phyloP scores from a whole-genome alignment of 345 rosid genomes.

The Anastatica hierochuntica region DNA sequence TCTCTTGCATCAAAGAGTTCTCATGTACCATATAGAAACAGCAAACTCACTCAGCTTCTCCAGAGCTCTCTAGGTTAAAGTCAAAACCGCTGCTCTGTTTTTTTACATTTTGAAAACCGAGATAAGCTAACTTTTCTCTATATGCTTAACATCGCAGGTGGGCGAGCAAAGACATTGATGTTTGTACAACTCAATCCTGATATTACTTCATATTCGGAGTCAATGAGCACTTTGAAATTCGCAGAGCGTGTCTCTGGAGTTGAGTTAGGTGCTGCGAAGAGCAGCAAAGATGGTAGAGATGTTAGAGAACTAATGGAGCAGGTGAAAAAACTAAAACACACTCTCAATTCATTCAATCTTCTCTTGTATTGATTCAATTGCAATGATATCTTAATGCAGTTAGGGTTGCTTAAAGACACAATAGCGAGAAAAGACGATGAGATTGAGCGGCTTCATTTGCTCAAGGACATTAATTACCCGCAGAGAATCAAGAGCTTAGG shows the following conservation, averaged over 20 bases:
- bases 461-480: constrained; percentile 38
- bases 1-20: constrained; percentile 78
- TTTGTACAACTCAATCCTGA: constrained; percentile 98
- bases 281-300: constrained; percentile 80
- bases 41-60: constrained; percentile 96
- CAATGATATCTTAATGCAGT: no score
- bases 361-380: background rate
- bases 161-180: constrained; percentile 94
- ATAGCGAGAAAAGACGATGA: constrained; percentile 72
- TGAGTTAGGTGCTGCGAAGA: constrained; percentile 88
- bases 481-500: constrained; percentile 24
- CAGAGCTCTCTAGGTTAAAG: constrained; percentile 69
- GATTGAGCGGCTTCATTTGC: constrained; percentile 54
- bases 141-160: constrained; percentile 52
- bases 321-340: constrained; percentile 32
- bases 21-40: constrained; percentile 90
- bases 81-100: constrained; percentile 1
- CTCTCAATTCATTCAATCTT: no score
- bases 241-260: constrained; percentile 96
- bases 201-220: constrained; percentile 57
- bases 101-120: background rate
- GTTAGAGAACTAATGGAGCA: constrained; percentile 80
- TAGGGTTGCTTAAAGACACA: constrained; percentile 75
- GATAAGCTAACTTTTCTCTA: background rate
- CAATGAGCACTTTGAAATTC: constrained; percentile 78